phyloP scores from a whole-genome alignment of 768 basidiomycete species.

The Tylopilus subfusipes region DNA sequence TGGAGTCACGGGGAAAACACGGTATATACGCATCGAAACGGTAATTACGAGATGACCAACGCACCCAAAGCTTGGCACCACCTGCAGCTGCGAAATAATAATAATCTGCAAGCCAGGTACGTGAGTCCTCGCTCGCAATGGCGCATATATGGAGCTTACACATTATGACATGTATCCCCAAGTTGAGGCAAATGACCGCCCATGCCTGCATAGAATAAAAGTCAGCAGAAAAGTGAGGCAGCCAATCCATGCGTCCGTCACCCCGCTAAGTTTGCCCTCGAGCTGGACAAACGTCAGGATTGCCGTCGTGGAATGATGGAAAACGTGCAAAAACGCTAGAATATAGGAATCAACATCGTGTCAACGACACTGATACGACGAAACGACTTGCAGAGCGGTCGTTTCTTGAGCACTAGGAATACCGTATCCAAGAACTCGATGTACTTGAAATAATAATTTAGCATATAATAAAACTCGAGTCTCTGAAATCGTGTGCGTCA shows the following conservation, averaged over 20 bases:
- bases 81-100: constrained; percentile 98
- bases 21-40: background rate
- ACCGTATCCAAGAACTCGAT: constrained; percentile 92
- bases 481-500: constrained; percentile 42
- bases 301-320: constrained; percentile 95
- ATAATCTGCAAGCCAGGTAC: constrained; percentile 61
- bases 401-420: constrained; percentile 96
- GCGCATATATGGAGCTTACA: constrained; percentile 49
- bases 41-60: background rate
- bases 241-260: constrained; percentile 26
- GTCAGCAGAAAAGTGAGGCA: background rate
- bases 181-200: constrained; percentile 83
- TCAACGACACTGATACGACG: background rate
- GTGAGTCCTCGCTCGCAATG: background rate
- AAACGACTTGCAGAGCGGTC: constrained; percentile 71
- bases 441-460: constrained; percentile 98
- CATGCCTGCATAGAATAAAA: constrained; percentile 59
- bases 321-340: constrained; percentile 92
- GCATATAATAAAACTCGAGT: constrained; percentile 92
- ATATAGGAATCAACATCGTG: background rate
- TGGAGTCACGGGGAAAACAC: constrained; percentile 1
- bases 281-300: constrained; percentile 89
- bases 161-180: constrained; percentile 93
- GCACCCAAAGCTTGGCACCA: constrained; percentile 24
- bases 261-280: constrained; percentile 84